A percentile compares a stretch with the other conserved stretches of the same genome.
These are phyloP conservation scores for Histomonas meleagridis DNA, from an alignment of 208 protist species.

Conservation along the genomic window DNA sequence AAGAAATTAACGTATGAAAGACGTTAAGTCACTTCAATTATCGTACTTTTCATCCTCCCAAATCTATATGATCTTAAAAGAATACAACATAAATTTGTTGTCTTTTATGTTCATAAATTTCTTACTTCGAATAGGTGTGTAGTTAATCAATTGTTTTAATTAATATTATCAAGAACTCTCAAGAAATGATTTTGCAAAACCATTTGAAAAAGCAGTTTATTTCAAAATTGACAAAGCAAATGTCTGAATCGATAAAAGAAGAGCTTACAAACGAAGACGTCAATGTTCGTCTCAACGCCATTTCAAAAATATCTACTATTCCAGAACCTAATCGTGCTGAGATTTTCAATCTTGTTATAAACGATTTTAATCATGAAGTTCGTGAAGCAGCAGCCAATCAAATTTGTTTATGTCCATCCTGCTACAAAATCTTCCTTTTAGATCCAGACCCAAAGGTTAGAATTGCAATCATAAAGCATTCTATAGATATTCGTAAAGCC, in stretches of 20 bases:
- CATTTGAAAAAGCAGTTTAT: no score
- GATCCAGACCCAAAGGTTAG: slow-evolving; percentile 9
- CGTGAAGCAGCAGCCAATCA: neutral
- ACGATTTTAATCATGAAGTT: slow-evolving; percentile 36
- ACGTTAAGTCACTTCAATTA: no score
- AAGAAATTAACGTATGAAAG: no score
- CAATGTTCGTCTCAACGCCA: neutral
- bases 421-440: neutral
- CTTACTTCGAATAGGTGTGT: no score
- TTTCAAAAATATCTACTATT: neutral
- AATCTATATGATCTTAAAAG: no score
- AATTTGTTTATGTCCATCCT: neutral
- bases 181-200: no score
- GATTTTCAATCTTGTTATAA: neutral
- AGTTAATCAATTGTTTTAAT: no score
- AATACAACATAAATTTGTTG: no score
- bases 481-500: neutral
- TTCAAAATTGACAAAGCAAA: no score
- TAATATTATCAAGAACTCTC: no score
- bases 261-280: neutral
- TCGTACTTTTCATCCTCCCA: no score
- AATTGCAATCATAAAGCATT: neutral
- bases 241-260: neutral
- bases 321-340: neutral
- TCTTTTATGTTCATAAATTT: no score